phyloP scores from a whole-genome alignment of 139 green algal species.

The Eudorina sp. region DNA sequence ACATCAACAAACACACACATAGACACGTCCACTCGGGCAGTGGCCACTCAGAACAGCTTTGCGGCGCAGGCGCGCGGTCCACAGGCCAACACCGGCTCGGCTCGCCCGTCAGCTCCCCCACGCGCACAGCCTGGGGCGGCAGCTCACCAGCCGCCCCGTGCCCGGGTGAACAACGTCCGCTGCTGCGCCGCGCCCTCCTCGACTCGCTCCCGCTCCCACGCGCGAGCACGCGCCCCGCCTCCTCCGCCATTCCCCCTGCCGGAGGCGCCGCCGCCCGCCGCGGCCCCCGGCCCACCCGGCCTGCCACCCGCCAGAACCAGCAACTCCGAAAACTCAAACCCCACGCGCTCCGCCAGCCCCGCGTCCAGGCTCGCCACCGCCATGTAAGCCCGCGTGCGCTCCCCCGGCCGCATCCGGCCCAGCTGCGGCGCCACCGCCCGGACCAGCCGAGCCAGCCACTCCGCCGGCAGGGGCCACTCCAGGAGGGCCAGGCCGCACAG shows the following conservation, averaged over 20 bases:
- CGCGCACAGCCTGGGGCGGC: too few relatives aligned
- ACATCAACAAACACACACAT: too few relatives aligned
- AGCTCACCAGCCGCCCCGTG: constrained; percentile 35
- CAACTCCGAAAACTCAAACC: constrained; percentile 14
- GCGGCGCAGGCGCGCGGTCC: too few relatives aligned
- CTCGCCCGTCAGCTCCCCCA: too few relatives aligned
- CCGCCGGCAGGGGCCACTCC: constrained; percentile 1
- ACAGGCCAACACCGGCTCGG: too few relatives aligned
- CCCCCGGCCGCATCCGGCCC: background rate
- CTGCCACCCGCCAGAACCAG: background rate
- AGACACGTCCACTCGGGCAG: too few relatives aligned
- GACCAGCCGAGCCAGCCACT: constrained; percentile 29
- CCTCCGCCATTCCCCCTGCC: too few relatives aligned
- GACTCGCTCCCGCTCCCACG: background rate
- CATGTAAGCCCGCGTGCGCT: constrained; percentile 10
- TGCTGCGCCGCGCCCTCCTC: constrained; percentile 41
- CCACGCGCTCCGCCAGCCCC: constrained; percentile 16
- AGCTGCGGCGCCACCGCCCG: background rate
- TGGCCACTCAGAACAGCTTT: too few relatives aligned
- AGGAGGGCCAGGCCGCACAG: constrained; percentile 1
- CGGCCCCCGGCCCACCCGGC: background rate
- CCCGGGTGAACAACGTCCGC: constrained; percentile 21
- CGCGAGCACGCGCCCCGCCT: background rate
- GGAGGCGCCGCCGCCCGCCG: background rate
- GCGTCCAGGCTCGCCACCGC: constrained; percentile 18